Conservation (phyloP, 2,329 filamentous ascomycete species). For the Bipolaris cookei region DNA sequence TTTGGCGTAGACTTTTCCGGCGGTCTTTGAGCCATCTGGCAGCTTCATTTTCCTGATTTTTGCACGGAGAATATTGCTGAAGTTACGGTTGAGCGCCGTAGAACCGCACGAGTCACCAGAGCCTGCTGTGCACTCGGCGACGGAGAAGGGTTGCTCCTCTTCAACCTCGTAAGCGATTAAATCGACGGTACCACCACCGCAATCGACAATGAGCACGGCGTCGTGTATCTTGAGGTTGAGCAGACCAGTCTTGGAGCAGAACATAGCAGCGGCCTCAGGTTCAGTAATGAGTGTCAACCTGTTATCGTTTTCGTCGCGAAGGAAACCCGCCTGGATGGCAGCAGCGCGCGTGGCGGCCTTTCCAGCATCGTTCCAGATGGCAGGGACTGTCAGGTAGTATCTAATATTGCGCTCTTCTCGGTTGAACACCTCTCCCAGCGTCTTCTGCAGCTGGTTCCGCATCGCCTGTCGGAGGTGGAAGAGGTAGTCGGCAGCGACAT, state of each 20-base stretch:
- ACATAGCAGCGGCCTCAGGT: slow-evolving; percentile 94
- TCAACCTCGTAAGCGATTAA: slow-evolving; percentile 99
- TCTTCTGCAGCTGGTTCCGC: slow-evolving; percentile 94
- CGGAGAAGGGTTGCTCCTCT: slow-evolving; percentile 95
- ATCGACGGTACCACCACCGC: slow-evolving; percentile 97
- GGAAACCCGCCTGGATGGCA: slow-evolving; percentile 94
- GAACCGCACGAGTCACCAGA: slow-evolving; percentile 98
- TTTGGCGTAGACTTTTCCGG: slow-evolving; percentile 97
- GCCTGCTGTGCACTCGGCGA: slow-evolving; percentile 95
- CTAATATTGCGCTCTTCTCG: slow-evolving; percentile 97
- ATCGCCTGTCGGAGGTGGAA: slow-evolving; percentile 98
- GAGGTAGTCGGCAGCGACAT: slow-evolving; percentile 98
- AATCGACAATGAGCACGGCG: slow-evolving; percentile 97
- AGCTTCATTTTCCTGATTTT: slow-evolving; percentile 99
- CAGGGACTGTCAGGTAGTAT: slow-evolving; percentile 97
- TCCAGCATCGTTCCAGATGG: slow-evolving; percentile 98
- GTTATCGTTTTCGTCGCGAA: slow-evolving; percentile 97
- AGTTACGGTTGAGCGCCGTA: slow-evolving; percentile 97
- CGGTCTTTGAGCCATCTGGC: slow-evolving; percentile 93
- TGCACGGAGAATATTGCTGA: slow-evolving; percentile 94
- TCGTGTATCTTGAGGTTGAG: slow-evolving; percentile 98
- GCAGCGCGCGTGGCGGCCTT: slow-evolving; percentile 96
- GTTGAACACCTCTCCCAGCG: slow-evolving; percentile 95
- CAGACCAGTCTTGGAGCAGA: slow-evolving; percentile 95
- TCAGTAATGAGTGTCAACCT: slow-evolving; percentile 92